Evolutionary conservation across 148 eudicot species (phyloP), one percentile per base, ranked within the genome.

Genomic region (Fagopyrum homotropicum): DNA sequence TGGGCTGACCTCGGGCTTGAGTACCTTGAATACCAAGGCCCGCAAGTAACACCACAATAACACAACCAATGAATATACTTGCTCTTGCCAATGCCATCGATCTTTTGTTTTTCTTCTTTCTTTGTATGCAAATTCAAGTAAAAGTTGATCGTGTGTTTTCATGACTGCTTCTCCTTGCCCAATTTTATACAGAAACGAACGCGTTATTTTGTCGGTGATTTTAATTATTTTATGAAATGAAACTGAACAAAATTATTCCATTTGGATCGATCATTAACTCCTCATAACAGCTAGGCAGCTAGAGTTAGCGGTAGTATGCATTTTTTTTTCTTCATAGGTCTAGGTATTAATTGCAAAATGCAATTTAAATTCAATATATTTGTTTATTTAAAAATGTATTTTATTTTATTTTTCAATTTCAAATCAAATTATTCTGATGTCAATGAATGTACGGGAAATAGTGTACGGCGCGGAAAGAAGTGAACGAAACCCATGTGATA

Each of bases 21-120:
- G 66, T 59, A 7, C 12, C 66, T 19, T 59, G 66, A 26, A 86
- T 83, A 29, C 80, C 79, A 44, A 9, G 74, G 40, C 74, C 52
- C 74, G 43, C 56, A 30, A 64, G 69, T 12, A 35, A 64, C 17
- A 10, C n/a, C 6, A 60, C 5, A 8, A 60, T 14, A 35, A 64
- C 17, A 64, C 45, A 64, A 14, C 69, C 45, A 64, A 35, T 35
- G 45, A 64, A 59, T 17, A 19, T 7, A 64, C n/a, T 64, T 14
- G 46, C 4, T 14, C 17, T 30, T 17, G 69, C 69, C 69, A 64
- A 35, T 35, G 40, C 40, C 40, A 35, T 35, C 1, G 40, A 35
- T 64, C 14, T 64, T 64, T 17, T 5, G 57, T 54, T 57, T 29
- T 8, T 57, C 30, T 19, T 17, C 8, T 17, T 57, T 19, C 30